phyloP scores from a whole-genome alignment of 768 basidiomycete genomes.

The Fistulinella prunicolor region DNA sequence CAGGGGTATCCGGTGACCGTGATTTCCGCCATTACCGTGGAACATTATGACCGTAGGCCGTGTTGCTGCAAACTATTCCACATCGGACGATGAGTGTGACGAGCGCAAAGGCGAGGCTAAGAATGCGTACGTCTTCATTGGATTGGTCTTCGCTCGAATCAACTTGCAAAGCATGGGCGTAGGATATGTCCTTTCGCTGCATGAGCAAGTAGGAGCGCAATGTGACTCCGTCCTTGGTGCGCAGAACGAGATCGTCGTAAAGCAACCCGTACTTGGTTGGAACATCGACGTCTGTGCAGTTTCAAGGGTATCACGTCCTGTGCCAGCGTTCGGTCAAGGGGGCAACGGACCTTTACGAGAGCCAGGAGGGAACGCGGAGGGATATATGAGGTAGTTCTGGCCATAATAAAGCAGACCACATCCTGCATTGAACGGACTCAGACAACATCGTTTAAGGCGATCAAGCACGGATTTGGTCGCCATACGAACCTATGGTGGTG shows the following conservation, averaged over 20 bases:
- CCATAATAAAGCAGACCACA: conserved; percentile 79
- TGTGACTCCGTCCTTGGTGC: conserved; percentile 67
- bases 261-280: conserved; percentile 70
- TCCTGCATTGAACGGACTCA: conserved; percentile 37
- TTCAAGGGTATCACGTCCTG: neutral
- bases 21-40: conserved; percentile 86
- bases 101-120: neutral
- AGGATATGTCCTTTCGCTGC: conserved; percentile 52
- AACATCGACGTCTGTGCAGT: conserved; percentile 56
- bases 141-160: conserved; percentile 39
- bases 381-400: conserved; percentile 89
- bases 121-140: conserved; percentile 55
- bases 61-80: conserved; percentile 38
- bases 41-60: conserved; percentile 92
- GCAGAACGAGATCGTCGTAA: conserved; percentile 72
- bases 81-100: neutral
- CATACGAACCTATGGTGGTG: conserved; percentile 49
- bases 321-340: neutral
- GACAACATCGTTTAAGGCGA: neutral
- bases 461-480: neutral
- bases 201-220: conserved; percentile 76
- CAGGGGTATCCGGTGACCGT: conserved; percentile 88
- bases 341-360: conserved; percentile 64
- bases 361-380: conserved; percentile 76
- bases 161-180: conserved; percentile 31